These are phyloP conservation scores for Nemania serpens DNA, from an alignment of 2,329 filamentous ascomycete genomes.

Conservation along the genomic window DNA sequence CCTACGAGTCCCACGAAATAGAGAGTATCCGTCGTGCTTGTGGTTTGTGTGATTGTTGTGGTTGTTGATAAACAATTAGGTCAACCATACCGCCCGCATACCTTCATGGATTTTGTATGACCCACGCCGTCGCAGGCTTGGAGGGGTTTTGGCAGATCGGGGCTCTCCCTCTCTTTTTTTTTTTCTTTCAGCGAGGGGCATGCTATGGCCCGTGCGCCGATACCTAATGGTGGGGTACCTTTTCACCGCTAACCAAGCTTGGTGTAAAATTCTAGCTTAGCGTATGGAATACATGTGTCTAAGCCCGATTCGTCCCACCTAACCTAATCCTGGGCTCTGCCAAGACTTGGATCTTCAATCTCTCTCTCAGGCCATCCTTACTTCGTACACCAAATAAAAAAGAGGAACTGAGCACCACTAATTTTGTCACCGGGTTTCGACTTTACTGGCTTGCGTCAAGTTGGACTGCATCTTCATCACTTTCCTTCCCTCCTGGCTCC, in stretches of 20 bases:
- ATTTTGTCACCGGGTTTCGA: no score
- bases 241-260: not conserved
- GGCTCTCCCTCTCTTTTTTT: not conserved
- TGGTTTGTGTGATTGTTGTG: no score
- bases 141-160: constrained; percentile 1
- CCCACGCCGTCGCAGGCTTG: not conserved
- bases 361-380: no score
- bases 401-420: no score
- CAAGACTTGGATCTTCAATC: no score
- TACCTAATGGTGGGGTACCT: constrained; percentile 3
- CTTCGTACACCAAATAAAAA: no score
- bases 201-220: constrained; percentile 11
- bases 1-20: no score
- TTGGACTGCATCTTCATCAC: no score
- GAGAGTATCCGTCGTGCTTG: no score
- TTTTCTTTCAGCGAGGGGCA: not conserved
- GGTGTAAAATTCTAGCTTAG: not conserved
- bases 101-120: not conserved
- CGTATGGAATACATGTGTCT: not conserved
- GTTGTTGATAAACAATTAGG: not conserved
- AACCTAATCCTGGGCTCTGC: no score
- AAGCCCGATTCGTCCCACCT: constrained; percentile 2
- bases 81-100: not conserved
- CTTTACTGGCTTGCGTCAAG: no score
- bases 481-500: no score